Base-by-base conservation (phyloP, 1,284 basidiomycete genomes). In the Dichomitus squalens region DNA sequence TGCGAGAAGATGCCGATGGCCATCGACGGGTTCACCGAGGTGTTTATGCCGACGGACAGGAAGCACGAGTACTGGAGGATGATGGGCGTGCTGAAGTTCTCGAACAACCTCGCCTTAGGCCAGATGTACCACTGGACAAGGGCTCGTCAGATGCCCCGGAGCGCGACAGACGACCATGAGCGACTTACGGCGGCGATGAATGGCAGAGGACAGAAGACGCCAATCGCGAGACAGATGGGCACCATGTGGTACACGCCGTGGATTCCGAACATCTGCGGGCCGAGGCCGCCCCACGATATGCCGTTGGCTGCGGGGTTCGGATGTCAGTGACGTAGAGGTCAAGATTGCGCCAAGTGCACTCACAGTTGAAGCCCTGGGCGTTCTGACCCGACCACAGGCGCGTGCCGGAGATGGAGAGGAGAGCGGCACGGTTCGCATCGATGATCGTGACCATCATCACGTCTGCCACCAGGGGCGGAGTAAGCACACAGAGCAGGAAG, bases 221-320 rank as follows among this genome's bases (percentile, higher is more conserved):
- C 82, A 53, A 83, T 76, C 48, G 81, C 73, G 58, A 84, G 72
- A 4, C 76, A 79, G 66, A 84, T 77, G 0, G 84, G 82, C 9
- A 80, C 74, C 57, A 85, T 79, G 51, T 73, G 75, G 68, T 84
- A 85, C 12, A 76, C 74, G 7, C 73, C 73, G 29, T 72, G 68
- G 2, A 77, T 76, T 8, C 78, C 75, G 69, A 84, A 86, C 60
- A 85, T 75, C 55, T 78, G 68, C 21, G 79, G 77, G 20, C 76
- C 82, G 16, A 86, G 75, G 1, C 82, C 84, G 60, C 84, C 83
- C 84, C 84, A 86, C 0, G 82, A 74, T 39, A 86, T 77, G 6
- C 83, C 82, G 66, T 80, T 77, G 69, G 70, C 78, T 76, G 25
- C 14, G 16, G 41, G 21, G n/a, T 3, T 57, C 5, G 7, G 44